Evolutionary conservation across 2,329 filamentous ascomycete species (phyloP), one percentile per base, ranked within the genome.

Genomic region (Aspergillus sp.): DNA sequence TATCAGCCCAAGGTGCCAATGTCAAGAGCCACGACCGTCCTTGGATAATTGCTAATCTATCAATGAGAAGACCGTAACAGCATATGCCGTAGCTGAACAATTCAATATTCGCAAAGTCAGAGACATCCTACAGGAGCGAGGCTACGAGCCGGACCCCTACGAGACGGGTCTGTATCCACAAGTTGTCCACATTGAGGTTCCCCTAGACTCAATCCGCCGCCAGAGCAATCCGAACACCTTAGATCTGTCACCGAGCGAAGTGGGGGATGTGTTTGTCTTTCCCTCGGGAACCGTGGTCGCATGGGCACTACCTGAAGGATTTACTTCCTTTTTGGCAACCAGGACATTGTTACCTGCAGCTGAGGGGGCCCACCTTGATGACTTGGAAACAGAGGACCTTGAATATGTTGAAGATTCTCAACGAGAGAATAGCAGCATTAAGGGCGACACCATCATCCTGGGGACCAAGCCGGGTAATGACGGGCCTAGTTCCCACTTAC

Each of bases 251-350:
- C 68, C 76, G 3, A 81, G 78, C 57, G 81, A 81, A 70, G 75
- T 86, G 60, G 93, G 92, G 36, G 95, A 99, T 77, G 87, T 98
- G 54, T 98, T 98, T 72, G 88, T 99, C 59, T 99, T 99, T 67
- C 92, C 94, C 8, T 96, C 93, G 0, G 95, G 95, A 10, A 96
- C 93, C 11, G 85, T 98, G 7, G 95, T 98, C 5, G 89, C 91
- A 23, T 99, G 95, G 95, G 90, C 91, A 5, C 82, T 97, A 1
- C 88, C 91, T 0, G 85, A 92, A 62, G 86, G 89, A 59, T 86
- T 92, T 17, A 88, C 92, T 15, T 83, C 83, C 19, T 84, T 84
- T 52, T 79, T 92, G 23, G 88, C 90, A 5, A 90, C 90, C 8
- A 85, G 84, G 59, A 87, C 90, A 32, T 82, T 98, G 11, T 83